Conservation (phyloP, 164 flowering plant genomes). For the Vitis cinerea region DNA sequence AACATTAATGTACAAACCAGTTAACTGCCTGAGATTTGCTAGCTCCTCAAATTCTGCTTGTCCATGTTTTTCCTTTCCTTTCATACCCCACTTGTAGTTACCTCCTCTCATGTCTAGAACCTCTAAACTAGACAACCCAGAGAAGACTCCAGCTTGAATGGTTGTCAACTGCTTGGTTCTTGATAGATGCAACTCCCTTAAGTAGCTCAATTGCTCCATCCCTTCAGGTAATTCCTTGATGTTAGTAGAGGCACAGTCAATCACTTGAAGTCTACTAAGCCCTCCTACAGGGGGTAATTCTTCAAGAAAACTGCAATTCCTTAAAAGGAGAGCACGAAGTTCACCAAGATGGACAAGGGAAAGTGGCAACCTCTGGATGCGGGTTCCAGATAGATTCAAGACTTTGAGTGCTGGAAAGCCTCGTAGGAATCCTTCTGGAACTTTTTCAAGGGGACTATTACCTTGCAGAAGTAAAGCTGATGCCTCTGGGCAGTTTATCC, state of each 20-base stretch:
- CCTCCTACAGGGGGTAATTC: conserved; percentile 16
- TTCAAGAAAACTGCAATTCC: conserved; percentile 12
- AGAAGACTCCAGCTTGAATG: conserved; percentile 10
- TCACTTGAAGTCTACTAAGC: conserved; percentile 15
- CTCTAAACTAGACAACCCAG: conserved; percentile 12
- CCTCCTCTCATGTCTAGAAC: conserved; percentile 19
- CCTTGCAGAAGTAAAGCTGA: conserved; percentile 23
- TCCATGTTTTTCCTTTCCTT: neutral
- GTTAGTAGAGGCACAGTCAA: conserved; percentile 20
- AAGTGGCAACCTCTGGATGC: conserved; percentile 16
- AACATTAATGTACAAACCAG: conserved; percentile 1
- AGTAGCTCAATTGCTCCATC: conserved; percentile 10
- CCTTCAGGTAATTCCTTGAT: conserved; percentile 22
- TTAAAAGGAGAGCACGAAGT: conserved; percentile 23
- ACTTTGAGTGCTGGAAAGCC: conserved; percentile 11
- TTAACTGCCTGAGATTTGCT: neutral
- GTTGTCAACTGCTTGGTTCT: conserved; percentile 12
- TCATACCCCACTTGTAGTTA: conserved; percentile 9
- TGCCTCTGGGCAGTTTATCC: conserved; percentile 5
- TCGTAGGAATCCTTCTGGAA: conserved; percentile 15
- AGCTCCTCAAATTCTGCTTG: conserved; percentile 14
- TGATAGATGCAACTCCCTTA: conserved; percentile 20
- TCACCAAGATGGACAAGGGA: conserved; percentile 7
- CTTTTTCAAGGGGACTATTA: conserved; percentile 9
- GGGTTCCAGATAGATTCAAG: conserved; percentile 20